Percentiles rank a stretch among this genome's conserved stretches.
Evolutionary conservation across 345 rosid genomes (phyloP).

Genomic region (Ceriops tagal): DNA sequence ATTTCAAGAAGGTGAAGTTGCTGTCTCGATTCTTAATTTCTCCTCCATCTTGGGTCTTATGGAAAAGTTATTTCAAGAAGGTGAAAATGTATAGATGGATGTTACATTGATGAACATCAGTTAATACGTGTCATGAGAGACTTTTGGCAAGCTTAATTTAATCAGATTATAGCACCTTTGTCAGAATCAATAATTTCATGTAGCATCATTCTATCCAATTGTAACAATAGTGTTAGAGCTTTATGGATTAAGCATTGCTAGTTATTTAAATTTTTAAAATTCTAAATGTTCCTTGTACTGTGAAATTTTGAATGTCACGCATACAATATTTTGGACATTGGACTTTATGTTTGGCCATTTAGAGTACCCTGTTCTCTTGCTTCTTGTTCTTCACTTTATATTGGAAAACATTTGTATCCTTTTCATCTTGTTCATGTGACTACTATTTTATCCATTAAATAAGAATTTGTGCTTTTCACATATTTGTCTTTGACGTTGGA

Average conservation of each 20-base stretch:
- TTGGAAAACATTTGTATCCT: background rate
- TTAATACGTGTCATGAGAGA: background rate
- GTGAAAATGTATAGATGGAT: background rate
- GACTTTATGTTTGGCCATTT: background rate
- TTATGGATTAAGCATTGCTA: background rate
- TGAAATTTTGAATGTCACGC: background rate
- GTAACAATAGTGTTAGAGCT: background rate
- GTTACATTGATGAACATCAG: background rate
- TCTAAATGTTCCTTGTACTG: background rate
- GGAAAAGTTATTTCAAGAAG: background rate
- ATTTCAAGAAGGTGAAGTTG: slow-evolving; percentile 49
- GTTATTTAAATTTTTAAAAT: background rate
- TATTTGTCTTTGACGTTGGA: background rate
- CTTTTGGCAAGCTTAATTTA: background rate
- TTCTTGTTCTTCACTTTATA: background rate
- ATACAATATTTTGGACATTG: background rate
- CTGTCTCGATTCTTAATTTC: background rate
- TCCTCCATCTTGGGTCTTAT: background rate
- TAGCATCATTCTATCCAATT: background rate
- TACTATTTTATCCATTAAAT: no score
- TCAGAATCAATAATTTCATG: background rate
- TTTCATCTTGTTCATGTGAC: background rate
- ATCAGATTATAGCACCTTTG: background rate
- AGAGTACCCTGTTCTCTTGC: no score
- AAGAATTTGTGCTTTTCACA: background rate